A percentile compares a stretch with the other conserved stretches of the same genome.
phyloP scores from a whole-genome alignment of 306 rosid species.

The Vicia faba region DNA sequence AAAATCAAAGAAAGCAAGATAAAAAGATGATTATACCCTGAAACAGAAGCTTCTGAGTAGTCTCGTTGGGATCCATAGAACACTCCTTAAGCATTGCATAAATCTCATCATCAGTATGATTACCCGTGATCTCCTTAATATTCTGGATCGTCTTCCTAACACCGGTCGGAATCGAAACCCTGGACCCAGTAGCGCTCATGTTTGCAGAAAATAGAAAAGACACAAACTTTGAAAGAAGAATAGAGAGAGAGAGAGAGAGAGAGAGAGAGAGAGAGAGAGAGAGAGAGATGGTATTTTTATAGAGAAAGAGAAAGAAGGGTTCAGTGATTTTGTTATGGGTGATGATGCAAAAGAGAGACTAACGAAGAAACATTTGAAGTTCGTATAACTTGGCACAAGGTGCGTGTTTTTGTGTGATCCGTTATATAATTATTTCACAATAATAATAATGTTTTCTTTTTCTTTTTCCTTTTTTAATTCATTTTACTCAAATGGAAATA shows the following conservation, averaged over 20 bases:
- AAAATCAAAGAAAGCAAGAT: neutral
- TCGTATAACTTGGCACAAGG: slow-evolving; percentile 14
- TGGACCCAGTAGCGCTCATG: slow-evolving; percentile 60
- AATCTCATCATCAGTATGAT: slow-evolving; percentile 86
- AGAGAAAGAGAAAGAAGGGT: slow-evolving; percentile 17
- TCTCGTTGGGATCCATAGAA: slow-evolving; percentile 97
- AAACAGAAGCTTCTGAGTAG: slow-evolving; percentile 81
- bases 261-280: neutral
- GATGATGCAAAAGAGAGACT: slow-evolving; percentile 30
- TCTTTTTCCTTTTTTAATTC: neutral
- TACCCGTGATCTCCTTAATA: slow-evolving; percentile 86
- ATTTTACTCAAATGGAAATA: neutral
- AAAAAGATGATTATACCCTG: slow-evolving; percentile 63
- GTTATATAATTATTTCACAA: slow-evolving; percentile 10
- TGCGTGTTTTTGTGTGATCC: slow-evolving; percentile 21
- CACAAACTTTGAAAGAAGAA: neutral
- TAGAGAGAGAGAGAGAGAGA: neutral
- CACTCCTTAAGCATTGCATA: slow-evolving; percentile 97
- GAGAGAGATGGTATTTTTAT: neutral
- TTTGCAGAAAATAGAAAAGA: slow-evolving; percentile 31
- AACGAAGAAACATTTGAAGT: slow-evolving; percentile 32
- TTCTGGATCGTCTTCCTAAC: slow-evolving; percentile 74
- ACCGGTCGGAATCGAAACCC: slow-evolving; percentile 81
- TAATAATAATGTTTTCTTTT: neutral
- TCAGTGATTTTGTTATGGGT: slow-evolving; percentile 25